Conservation (phyloP, 306 rosid genomes). For the Sophora flavescens region DNA sequence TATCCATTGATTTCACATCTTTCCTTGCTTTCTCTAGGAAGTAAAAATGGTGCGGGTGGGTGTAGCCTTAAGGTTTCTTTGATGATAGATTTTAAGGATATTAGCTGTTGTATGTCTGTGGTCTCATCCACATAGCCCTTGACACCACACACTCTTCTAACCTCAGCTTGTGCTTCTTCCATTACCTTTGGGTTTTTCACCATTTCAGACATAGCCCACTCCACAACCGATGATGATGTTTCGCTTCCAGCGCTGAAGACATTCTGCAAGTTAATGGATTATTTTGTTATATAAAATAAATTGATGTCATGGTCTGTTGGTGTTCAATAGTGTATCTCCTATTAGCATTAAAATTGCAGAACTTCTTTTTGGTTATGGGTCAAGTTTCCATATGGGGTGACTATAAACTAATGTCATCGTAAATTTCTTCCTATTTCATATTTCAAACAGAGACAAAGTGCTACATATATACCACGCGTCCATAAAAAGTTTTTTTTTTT, state of each 20-base stretch:
- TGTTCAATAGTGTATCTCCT: not conserved
- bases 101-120: constrained; percentile 18
- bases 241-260: constrained; percentile 42
- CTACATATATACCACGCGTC: too few species aligned
- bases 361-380: too few species aligned
- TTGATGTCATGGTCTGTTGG: not conserved
- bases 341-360: too few species aligned
- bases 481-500: too few species aligned
- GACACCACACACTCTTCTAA: constrained; percentile 16
- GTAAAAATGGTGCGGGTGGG: constrained; percentile 37
- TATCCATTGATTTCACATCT: constrained; percentile 42
- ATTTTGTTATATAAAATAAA: not conserved
- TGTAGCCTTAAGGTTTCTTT: constrained; percentile 50
- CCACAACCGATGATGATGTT: constrained; percentile 39
- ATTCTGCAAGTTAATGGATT: constrained; percentile 19
- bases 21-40: constrained; percentile 39
- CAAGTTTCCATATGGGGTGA: too few species aligned
- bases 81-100: constrained; percentile 34
- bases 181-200: constrained; percentile 42
- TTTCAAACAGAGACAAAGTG: too few species aligned
- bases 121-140: constrained; percentile 36
- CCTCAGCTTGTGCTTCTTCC: constrained; percentile 47
- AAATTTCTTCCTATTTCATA: too few species aligned
- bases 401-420: too few species aligned
- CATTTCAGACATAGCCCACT: constrained; percentile 53